Conservation (phyloP, 805 yeast genomes). For the Kluyveromyces aestuarii region DNA sequence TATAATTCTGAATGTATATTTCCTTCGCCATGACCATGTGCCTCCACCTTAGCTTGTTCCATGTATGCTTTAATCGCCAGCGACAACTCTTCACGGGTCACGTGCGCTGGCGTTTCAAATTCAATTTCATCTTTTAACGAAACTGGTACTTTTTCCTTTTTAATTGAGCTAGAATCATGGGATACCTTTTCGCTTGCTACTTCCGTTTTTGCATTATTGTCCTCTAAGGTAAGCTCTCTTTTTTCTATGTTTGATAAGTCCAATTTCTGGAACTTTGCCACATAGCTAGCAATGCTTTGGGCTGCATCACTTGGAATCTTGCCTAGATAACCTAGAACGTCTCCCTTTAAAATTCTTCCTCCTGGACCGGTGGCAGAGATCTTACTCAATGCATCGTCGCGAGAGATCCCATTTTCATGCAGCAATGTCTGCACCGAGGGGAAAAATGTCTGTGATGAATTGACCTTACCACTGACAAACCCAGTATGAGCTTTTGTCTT, state of each 20-base stretch:
- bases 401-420: slow-evolving; percentile 50
- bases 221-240: slow-evolving; percentile 3
- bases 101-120: slow-evolving; percentile 22
- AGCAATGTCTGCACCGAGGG: slow-evolving; percentile 74
- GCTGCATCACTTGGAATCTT: slow-evolving; percentile 51
- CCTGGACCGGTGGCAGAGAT: slow-evolving; percentile 83
- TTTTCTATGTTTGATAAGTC: slow-evolving; percentile 62
- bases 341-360: slow-evolving; percentile 86
- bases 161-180: slow-evolving; percentile 1
- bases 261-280: slow-evolving; percentile 49
- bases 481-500: slow-evolving; percentile 10
- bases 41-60: slow-evolving; percentile 32
- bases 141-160: slow-evolving; percentile 22
- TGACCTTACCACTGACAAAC: slow-evolving; percentile 35
- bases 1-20: slow-evolving; percentile 36
- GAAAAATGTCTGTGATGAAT: slow-evolving; percentile 54
- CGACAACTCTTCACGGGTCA: slow-evolving; percentile 29
- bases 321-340: slow-evolving; percentile 78
- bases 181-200: slow-evolving; percentile 12
- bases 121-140: slow-evolving; percentile 22
- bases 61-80: slow-evolving; percentile 41
- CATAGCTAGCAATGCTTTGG: slow-evolving; percentile 41
- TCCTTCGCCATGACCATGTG: slow-evolving; percentile 17
- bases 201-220: slow-evolving; percentile 19
- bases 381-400: slow-evolving; percentile 58